Percentiles rank a stretch among this genome's conserved stretches.
These are phyloP conservation scores for Peltaster fructicola DNA, from an alignment of 2,329 filamentous ascomycete genomes.

Conservation along the genomic window DNA sequence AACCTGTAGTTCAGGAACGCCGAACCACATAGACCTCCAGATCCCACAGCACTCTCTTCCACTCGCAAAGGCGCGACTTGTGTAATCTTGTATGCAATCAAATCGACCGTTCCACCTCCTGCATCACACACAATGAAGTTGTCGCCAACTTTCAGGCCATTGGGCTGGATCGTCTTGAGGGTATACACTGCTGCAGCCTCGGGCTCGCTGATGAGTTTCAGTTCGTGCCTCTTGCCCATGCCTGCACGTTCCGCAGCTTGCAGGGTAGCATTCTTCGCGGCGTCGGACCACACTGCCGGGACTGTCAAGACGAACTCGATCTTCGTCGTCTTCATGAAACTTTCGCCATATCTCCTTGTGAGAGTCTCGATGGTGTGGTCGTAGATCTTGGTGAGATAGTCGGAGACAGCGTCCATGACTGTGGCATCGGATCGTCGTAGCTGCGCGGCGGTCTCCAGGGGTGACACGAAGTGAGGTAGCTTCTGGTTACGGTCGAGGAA, in stretches of 20 bases:
- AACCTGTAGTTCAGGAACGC: slow-evolving; percentile 69
- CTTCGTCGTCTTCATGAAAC: slow-evolving; percentile 58
- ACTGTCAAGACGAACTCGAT: slow-evolving; percentile 68
- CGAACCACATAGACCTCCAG: slow-evolving; percentile 59
- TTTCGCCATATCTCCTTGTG: slow-evolving; percentile 55
- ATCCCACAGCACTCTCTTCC: slow-evolving; percentile 64
- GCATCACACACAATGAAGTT: slow-evolving; percentile 42
- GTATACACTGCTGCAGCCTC: slow-evolving; percentile 69
- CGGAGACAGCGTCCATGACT: slow-evolving; percentile 60
- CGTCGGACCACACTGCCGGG: slow-evolving; percentile 67
- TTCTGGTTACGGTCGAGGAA: slow-evolving; percentile 69
- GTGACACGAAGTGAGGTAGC: slow-evolving; percentile 63
- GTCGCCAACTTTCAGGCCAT: slow-evolving; percentile 50
- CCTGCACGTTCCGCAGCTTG: slow-evolving; percentile 62
- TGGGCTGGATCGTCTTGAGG: slow-evolving; percentile 60
- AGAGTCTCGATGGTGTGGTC: slow-evolving; percentile 64
- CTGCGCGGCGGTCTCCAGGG: slow-evolving; percentile 58
- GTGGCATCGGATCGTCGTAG: slow-evolving; percentile 59
- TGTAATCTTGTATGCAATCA: slow-evolving; percentile 69
- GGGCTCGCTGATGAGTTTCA: slow-evolving; percentile 66
- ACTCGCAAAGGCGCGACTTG: slow-evolving; percentile 54
- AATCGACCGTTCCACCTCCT: slow-evolving; percentile 45
- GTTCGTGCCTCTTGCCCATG: slow-evolving; percentile 51
- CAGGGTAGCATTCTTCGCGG: slow-evolving; percentile 67
- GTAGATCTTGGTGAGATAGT: slow-evolving; percentile 62